Base-by-base conservation (phyloP, 2,329 filamentous ascomycete species). In the Diaporthe destruens region DNA sequence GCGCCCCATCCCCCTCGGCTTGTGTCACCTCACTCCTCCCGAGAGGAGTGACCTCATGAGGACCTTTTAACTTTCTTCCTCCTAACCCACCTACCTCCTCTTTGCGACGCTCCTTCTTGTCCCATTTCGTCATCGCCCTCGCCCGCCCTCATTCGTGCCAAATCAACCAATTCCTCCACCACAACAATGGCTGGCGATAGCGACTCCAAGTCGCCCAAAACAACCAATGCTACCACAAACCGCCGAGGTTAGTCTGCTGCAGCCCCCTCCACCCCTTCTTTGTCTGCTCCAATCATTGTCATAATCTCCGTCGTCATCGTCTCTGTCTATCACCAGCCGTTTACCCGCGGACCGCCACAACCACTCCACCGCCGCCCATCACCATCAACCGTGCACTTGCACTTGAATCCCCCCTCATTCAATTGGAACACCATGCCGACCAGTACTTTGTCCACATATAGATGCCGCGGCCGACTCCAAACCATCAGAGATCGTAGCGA, bases 141-240 rank as follows among this genome's bases (percentile, higher is more conserved):
- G 86, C 71, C 18, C 44, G 44, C 42, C 36, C 47, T 34, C 49
- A 36, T 54, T 65, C 47, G 61, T 39, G 61, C 61, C 61, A 53
- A 47, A 66, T 66, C 44, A 61, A 42, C 20, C 36, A 59, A 47
- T 29, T 42, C 44, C 25, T 36, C 49, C 44, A 61, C 59, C 73
- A 74, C 71, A 63, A 74, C 71, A 63, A 74, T 74, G 73, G 73
- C 73, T 71, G 71, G 73, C 36, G 73, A 72, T 63, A 83, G 81
- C 81, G 81, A 83, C 78, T 84, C 85, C 75, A 86, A 85, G 81
- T 87, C 86, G 77, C 86, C 86, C 76, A 85, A 85, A 78, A 83
- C 82, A 72, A 79, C 83, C 75, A 84, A 79, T 80, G 61, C 73
- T 68, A 57, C 66, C 53, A 72, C 71, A 56, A 69, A 69, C 54